Evolutionary conservation across 768 basidiomycete genomes (phyloP).

Genomic region (Harrya chromipes): DNA sequence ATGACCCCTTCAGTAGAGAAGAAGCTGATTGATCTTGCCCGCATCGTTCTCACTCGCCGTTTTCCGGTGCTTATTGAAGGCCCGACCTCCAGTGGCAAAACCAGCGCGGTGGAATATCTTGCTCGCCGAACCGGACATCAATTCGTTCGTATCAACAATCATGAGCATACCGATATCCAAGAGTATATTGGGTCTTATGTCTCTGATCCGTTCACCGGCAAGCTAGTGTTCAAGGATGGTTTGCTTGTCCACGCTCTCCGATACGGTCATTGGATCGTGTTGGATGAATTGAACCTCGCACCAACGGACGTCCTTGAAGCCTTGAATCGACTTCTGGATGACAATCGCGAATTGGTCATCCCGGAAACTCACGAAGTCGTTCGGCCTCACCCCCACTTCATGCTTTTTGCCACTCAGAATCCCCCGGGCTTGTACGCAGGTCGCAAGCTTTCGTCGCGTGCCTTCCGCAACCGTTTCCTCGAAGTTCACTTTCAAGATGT

Average conservation of each 20-base stretch:
- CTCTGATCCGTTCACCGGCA: conserved; percentile 90
- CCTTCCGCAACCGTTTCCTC: conserved; percentile 95
- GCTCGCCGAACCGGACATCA: conserved; percentile 90
- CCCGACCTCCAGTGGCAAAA: conserved; percentile 97
- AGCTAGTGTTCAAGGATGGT: conserved; percentile 92
- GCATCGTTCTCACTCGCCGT: conserved; percentile 82
- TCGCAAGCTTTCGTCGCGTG: conserved; percentile 89
- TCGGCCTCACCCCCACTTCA: conserved; percentile 90
- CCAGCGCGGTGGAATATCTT: conserved; percentile 93
- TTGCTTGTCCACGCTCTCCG: conserved; percentile 89
- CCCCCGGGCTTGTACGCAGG: conserved; percentile 95
- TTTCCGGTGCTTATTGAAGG: conserved; percentile 98
- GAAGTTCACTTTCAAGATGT: conserved; percentile 98
- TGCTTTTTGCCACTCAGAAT: conserved; percentile 98
- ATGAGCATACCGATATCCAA: conserved; percentile 99
- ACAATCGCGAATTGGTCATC: conserved; percentile 93
- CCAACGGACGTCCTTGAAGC: conserved; percentile 98
- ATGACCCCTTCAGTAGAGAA: conserved; percentile 93
- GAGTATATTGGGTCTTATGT: conserved; percentile 97
- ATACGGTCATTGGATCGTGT: conserved; percentile 93
- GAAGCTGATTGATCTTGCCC: conserved; percentile 92
- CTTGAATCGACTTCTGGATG: conserved; percentile 92
- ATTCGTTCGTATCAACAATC: conserved; percentile 98
- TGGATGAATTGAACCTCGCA: conserved; percentile 96
- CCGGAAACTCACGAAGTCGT: conserved; percentile 96